Evolutionary conservation across 192 early-diverging fungal species (phyloP).

Genomic region (Coemansia reversa): DNA sequence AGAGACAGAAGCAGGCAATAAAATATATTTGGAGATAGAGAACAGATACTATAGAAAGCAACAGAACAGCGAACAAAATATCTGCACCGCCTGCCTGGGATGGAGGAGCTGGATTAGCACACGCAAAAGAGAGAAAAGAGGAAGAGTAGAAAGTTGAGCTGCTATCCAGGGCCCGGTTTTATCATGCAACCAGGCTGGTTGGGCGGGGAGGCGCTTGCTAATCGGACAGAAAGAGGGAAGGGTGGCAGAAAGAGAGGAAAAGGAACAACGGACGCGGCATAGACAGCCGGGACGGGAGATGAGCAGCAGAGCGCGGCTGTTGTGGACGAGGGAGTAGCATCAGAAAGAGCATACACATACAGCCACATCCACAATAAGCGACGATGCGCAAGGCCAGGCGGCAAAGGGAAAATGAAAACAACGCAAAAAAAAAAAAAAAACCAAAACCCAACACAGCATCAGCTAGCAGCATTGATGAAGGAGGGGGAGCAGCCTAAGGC

Average conservation of each 20-base stretch:
- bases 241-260: slow-evolving; percentile 10
- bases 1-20: neutral
- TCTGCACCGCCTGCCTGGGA: slow-evolving; percentile 3
- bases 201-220: slow-evolving; percentile 15
- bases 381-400: neutral
- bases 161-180: slow-evolving; percentile 15
- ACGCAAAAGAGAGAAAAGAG: slow-evolving; percentile 3
- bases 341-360: slow-evolving; percentile 7
- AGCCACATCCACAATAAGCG: slow-evolving; percentile 26
- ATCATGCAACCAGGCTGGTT: slow-evolving; percentile 15
- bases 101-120: slow-evolving; percentile 11
- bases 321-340: slow-evolving; percentile 12
- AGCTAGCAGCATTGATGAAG: slow-evolving; percentile 12
- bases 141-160: slow-evolving; percentile 2
- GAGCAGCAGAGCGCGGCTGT: neutral
- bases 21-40: neutral
- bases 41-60: slow-evolving; percentile 5
- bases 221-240: slow-evolving; percentile 8
- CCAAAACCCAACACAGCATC: slow-evolving; percentile 22
- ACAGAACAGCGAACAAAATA: slow-evolving; percentile 4
- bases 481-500: slow-evolving; percentile 4
- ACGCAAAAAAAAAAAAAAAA: neutral
- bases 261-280: slow-evolving; percentile 4
- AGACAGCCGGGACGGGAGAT: neutral
- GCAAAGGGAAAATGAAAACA: slow-evolving; percentile 23